phyloP scores from a whole-genome alignment of 2,329 filamentous ascomycete species.

The Salinomyces thailandicus region DNA sequence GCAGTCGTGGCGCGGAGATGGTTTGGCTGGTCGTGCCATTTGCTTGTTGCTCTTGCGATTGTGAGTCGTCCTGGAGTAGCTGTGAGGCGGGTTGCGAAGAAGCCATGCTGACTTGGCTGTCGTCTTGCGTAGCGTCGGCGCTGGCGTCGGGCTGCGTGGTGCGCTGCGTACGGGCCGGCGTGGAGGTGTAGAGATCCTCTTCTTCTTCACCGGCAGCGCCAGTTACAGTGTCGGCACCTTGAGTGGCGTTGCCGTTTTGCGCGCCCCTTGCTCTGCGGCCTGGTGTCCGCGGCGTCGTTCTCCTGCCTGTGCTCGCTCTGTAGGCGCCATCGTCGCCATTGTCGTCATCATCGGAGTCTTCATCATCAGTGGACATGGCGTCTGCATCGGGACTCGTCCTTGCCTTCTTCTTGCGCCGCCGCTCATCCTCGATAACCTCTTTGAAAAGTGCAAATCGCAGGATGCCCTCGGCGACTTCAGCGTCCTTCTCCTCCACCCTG shows the following conservation, averaged over 20 bases:
- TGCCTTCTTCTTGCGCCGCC: constrained; percentile 72
- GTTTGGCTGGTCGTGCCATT: constrained; percentile 33
- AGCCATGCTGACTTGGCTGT: constrained; percentile 59
- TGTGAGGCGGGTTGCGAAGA: constrained; percentile 73
- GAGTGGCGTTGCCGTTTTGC: constrained; percentile 11
- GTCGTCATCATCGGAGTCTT: constrained; percentile 47
- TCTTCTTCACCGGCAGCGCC: constrained; percentile 30
- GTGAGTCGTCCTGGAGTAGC: constrained; percentile 45
- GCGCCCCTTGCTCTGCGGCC: constrained; percentile 14
- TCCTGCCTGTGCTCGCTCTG: constrained; percentile 8
- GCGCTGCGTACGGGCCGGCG: constrained; percentile 37
- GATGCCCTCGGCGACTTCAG: constrained; percentile 76
- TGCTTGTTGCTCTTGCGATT: constrained; percentile 32
- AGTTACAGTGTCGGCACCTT: constrained; percentile 10
- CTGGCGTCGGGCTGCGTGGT: constrained; percentile 25
- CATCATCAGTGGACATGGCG: constrained; percentile 45
- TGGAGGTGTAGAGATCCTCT: constrained; percentile 45
- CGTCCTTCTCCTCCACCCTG: constrained; percentile 81
- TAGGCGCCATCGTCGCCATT: constrained; percentile 34
- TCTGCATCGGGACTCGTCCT: constrained; percentile 49
- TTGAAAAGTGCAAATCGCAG: constrained; percentile 94
- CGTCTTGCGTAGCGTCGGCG: constrained; percentile 28
- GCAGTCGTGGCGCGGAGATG: constrained; percentile 54
- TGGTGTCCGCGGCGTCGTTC: constrained; percentile 18
- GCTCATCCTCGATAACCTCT: constrained; percentile 70